A percentile compares a stretch with the other conserved stretches of the same genome.
These are phyloP conservation scores for Parmales sp. DNA, from an alignment of 108 stramenopile genomes.

Conservation along the genomic window DNA sequence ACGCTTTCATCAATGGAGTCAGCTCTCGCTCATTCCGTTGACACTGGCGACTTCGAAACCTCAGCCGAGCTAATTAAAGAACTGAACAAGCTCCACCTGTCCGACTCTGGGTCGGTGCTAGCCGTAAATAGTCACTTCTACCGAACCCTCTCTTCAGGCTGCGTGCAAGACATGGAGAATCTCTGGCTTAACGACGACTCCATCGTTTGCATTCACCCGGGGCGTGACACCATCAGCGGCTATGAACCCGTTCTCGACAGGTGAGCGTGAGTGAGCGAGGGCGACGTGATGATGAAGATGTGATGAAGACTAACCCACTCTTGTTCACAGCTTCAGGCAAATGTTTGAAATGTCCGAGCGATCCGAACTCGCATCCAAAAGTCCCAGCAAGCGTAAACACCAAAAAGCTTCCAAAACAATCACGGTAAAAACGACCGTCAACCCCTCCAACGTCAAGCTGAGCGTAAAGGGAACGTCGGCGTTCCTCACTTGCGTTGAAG, in stretches of 20 bases:
- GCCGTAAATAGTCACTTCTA: slow-evolving; percentile 66
- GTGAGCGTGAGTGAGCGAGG: too few relatives aligned
- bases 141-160: slow-evolving; percentile 56
- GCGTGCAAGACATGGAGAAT: slow-evolving; percentile 48
- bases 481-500: slow-evolving; percentile 67
- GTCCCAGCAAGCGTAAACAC: slow-evolving; percentile 5
- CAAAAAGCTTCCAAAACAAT: slow-evolving; percentile 24
- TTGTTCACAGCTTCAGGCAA: slow-evolving; percentile 50
- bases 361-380: slow-evolving; percentile 12
- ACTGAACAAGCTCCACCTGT: slow-evolving; percentile 57
- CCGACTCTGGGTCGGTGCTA: slow-evolving; percentile 66
- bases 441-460: slow-evolving; percentile 56
- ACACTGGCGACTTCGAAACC: slow-evolving; percentile 32
- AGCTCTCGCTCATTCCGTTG: slow-evolving; percentile 35
- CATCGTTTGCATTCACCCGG: slow-evolving; percentile 66
- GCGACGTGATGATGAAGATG: too few relatives aligned
- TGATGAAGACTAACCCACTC: too few relatives aligned
- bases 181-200: slow-evolving; percentile 59
- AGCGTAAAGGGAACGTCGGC: slow-evolving; percentile 63
- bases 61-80: slow-evolving; percentile 38
- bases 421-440: slow-evolving; percentile 50
- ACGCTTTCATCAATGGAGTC: slow-evolving; percentile 30
- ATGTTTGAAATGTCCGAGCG: slow-evolving; percentile 52
- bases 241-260: slow-evolving; percentile 43
- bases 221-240: slow-evolving; percentile 52